Conservation (phyloP, 257 asterid species). For the Nicotiana knightiana region DNA sequence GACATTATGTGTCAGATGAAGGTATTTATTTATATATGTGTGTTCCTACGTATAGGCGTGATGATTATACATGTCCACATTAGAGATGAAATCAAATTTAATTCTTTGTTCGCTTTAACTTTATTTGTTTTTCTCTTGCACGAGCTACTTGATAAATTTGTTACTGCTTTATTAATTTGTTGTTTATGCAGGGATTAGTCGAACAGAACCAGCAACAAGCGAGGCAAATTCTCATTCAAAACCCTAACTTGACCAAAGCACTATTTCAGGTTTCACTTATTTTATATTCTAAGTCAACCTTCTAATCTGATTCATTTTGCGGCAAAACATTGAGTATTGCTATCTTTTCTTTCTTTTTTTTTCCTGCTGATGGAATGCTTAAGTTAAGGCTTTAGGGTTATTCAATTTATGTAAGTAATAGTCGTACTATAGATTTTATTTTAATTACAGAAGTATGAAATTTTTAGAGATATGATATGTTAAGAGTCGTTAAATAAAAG, state of each 20-base stretch:
- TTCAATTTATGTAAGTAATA: background rate
- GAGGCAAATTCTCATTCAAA: slow-evolving; percentile 83
- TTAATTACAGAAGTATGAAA: background rate
- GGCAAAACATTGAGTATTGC: background rate
- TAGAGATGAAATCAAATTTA: background rate
- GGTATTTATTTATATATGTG: slow-evolving; percentile 25
- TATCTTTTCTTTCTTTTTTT: background rate
- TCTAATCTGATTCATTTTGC: background rate
- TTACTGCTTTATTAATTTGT: background rate
- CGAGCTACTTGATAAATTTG: background rate
- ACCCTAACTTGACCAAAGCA: slow-evolving; percentile 82
- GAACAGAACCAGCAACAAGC: slow-evolving; percentile 95
- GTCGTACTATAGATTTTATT: background rate
- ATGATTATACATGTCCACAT: too few relatives aligned
- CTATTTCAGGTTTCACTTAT: slow-evolving; percentile 72
- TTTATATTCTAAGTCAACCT: background rate
- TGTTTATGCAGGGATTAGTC: slow-evolving; percentile 47
- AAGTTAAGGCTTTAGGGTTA: background rate
- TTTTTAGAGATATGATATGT: background rate
- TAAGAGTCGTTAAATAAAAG: background rate
- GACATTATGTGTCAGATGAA: slow-evolving; percentile 96
- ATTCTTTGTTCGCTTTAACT: too few relatives aligned
- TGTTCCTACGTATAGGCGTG: too few relatives aligned
- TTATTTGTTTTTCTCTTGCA: background rate
- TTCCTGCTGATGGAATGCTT: background rate